Evolutionary conservation across 345 rosid species (phyloP), one percentile per base, ranked within the genome.

Genomic region (Jatropha curcas): DNA sequence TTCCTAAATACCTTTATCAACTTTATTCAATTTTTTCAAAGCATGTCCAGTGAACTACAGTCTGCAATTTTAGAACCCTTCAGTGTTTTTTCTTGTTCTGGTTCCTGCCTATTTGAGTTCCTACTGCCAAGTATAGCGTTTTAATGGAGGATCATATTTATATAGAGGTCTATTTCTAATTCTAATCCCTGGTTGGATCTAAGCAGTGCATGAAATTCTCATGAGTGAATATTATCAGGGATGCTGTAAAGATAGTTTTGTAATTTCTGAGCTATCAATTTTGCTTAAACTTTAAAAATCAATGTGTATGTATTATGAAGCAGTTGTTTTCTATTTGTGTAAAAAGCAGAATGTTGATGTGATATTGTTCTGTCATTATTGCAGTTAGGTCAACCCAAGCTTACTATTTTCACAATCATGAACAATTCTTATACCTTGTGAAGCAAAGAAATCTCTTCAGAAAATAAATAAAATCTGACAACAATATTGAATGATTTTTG

Each of bases 341-440:
- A 12, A 35, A 63, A 10, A 64, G 28, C 24, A 11, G 48, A 65
- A 14, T 27, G 33, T 46, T 46, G 3, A 24, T 65, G 37, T 45
- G 30, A 12, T 24, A 45, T 27, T 5, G 28, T 39, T 24, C 24
- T 64, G 11, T 41, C 31, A 64, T 41, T 48, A 22, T 60, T 61
- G 27, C 65, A 61, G 65, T n/a, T 20, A 61, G 12, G n/a, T 61
- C 25, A 37, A 17, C 65, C 46, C 24, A 61, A 58, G 37, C 34
- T 58, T 27, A 28, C 24, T 0, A 11, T 5, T 11, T 11, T n/a
- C 7, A 58, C 17, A 28, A 61, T 61, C 13, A 20, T 20, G 4
- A 35, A 35, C 46, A 65, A 10, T 45, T n/a, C n/a, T n/a, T n/a
- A n/a, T n/a, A n/a, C n/a, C n/a, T n/a, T 28, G 28, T 45, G 31